Evolutionary conservation across 2,329 filamentous ascomycete genomes (phyloP), one percentile per base, ranked within the genome.

Genomic region (Ophiostoma himal-ulmi): DNA sequence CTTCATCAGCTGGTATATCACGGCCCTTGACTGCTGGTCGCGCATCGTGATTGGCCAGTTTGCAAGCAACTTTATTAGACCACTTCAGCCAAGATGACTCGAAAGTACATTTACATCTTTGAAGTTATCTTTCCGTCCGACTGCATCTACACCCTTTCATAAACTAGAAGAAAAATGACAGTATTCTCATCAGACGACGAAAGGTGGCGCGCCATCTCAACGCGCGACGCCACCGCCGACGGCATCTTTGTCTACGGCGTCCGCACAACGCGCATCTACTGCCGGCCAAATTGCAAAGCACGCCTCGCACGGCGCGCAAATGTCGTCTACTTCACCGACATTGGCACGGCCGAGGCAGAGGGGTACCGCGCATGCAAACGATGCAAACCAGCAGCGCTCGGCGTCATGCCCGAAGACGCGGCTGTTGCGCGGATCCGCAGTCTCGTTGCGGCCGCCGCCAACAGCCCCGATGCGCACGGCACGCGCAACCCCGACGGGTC

Each of bases 231-330:
- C 44, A 70, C 70, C 44, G 78, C 80, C 37, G 79, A 81, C 72
- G 78, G 79, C 68, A 73, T 74, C 69, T 83, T 83, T 69, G 77
- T 83, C 66, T 83, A 83, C 74, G 81, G 74, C 68, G 82, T 83
- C 5, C 76, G 77, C 68, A 81, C 81, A 0, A 83, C 82, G n/a
- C 78, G 79, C 72, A 80, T 83, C 71, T 89, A 87, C 78, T 89
- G 88, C 76, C 83, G 87, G 1, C 86, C 87, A 1, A 86, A 82
- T 26, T 90, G 88, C 76, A 83, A 84, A 20, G 85, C 86, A 1
- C 83, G 88, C 0, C 82, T 89, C 14, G 86, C 88, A 1, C 83
- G 87, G 1, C 83, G 87, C 65, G 83, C 85, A 68, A 90, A 90
- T 68, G 82, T 89, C 3, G 76, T 78, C 1, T 90, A 88, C 77